Evolutionary conservation across 805 yeast species (phyloP).

Genomic region (Ogataea wickerhamii): DNA sequence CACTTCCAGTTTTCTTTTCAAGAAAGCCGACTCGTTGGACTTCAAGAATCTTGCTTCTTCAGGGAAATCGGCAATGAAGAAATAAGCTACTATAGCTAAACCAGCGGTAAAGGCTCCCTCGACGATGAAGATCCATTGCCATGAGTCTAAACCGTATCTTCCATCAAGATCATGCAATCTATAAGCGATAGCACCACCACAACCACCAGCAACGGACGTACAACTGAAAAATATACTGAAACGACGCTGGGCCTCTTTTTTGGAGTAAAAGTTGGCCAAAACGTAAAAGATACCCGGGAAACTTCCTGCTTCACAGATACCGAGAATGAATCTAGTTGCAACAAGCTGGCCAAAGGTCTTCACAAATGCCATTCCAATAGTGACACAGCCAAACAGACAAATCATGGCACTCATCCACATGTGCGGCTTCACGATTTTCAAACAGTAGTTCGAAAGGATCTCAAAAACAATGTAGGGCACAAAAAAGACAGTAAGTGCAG

Average conservation of each 20-base stretch:
- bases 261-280: constrained; percentile 60
- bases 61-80: constrained; percentile 67
- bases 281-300: constrained; percentile 75
- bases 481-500: constrained; percentile 65
- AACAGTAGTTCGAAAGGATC: constrained; percentile 57
- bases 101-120: constrained; percentile 37
- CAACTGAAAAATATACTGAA: constrained; percentile 67
- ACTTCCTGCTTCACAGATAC: constrained; percentile 66
- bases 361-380: constrained; percentile 65
- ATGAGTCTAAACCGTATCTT: constrained; percentile 38
- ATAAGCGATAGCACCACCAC: constrained; percentile 71
- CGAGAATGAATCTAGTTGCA: constrained; percentile 62
- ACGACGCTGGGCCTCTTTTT: constrained; percentile 64
- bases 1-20: constrained; percentile 56
- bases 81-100: constrained; percentile 33
- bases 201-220: constrained; percentile 75
- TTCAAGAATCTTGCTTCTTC: constrained; percentile 57
- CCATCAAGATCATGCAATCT: constrained; percentile 56
- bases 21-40: constrained; percentile 48
- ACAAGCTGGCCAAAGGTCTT: constrained; percentile 55
- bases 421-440: constrained; percentile 60
- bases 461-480: constrained; percentile 67
- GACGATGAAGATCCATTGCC: constrained; percentile 46
- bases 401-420: constrained; percentile 59
- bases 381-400: constrained; percentile 58